These are phyloP conservation scores for Microbotryum scabiosae DNA, from an alignment of 1,284 basidiomycete species.

Conservation along the genomic window DNA sequence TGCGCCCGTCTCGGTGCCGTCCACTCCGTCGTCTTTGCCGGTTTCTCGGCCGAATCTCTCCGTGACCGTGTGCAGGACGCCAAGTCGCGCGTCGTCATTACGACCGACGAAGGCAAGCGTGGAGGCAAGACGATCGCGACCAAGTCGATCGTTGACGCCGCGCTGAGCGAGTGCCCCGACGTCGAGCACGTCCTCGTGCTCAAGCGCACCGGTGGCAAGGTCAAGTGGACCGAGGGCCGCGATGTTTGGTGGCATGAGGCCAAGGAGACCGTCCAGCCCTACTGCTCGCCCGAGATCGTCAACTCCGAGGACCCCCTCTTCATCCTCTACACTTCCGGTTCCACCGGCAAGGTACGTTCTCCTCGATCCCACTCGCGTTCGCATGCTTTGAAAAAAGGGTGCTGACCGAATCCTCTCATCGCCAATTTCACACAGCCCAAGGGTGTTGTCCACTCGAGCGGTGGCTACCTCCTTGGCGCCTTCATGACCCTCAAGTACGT, in stretches of 20 bases:
- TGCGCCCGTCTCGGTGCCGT: constrained; percentile 95
- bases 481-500: constrained; percentile 63
- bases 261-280: constrained; percentile 63
- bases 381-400: too few species aligned
- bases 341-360: constrained; percentile 27
- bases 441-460: constrained; percentile 91
- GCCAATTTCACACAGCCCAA: constrained; percentile 56
- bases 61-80: constrained; percentile 90
- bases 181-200: constrained; percentile 91
- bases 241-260: constrained; percentile 98
- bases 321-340: constrained; percentile 64
- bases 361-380: too few species aligned
- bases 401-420: too few species aligned
- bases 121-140: constrained; percentile 94
- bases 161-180: constrained; percentile 70
- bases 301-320: constrained; percentile 88
- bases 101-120: constrained; percentile 87
- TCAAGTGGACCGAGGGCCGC: constrained; percentile 74
- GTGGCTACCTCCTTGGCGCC: constrained; percentile 49
- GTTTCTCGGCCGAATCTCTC: constrained; percentile 93
- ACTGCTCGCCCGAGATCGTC: constrained; percentile 83
- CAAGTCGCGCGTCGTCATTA: constrained; percentile 81
- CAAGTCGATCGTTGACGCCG: constrained; percentile 90
- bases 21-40: constrained; percentile 98
- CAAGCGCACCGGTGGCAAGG: constrained; percentile 72